Percentiles rank a stretch among this genome's conserved stretches.
These are phyloP conservation scores for Paxillus involutus DNA, from an alignment of 768 basidiomycete species.

Conservation along the genomic window DNA sequence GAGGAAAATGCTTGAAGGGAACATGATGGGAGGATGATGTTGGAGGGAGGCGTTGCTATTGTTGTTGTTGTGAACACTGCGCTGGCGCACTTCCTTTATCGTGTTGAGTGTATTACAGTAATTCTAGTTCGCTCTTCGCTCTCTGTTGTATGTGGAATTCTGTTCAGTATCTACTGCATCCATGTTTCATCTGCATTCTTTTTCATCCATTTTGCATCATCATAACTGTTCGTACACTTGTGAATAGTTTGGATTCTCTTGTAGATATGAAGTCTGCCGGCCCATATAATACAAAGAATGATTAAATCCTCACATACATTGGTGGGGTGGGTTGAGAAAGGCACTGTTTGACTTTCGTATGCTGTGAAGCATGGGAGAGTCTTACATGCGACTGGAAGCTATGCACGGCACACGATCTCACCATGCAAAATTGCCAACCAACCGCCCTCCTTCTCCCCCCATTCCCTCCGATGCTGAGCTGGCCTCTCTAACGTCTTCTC, in stretches of 20 bases:
- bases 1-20: constrained; percentile 11
- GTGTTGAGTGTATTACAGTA: background rate
- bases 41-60: background rate
- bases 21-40: background rate
- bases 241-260: too few relatives aligned
- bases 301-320: too few relatives aligned
- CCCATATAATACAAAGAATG: too few relatives aligned
- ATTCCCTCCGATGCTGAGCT: constrained; percentile 25
- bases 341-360: too few relatives aligned
- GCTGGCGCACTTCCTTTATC: background rate
- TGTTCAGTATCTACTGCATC: constrained; percentile 6
- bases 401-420: constrained; percentile 31
- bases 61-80: background rate
- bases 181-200: background rate
- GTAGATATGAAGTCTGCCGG: too few relatives aligned
- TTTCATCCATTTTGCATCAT: background rate
- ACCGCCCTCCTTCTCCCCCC: constrained; percentile 32
- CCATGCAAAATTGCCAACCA: constrained; percentile 35
- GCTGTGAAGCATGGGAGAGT: too few relatives aligned
- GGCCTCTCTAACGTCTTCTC: constrained; percentile 23
- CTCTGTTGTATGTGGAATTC: constrained; percentile 9
- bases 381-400: constrained; percentile 3
- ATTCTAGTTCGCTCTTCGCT: background rate
- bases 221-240: background rate
- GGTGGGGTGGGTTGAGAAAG: too few relatives aligned